These are phyloP conservation scores for Physaria fendleri DNA, from an alignment of 345 rosid genomes.

Conservation along the genomic window DNA sequence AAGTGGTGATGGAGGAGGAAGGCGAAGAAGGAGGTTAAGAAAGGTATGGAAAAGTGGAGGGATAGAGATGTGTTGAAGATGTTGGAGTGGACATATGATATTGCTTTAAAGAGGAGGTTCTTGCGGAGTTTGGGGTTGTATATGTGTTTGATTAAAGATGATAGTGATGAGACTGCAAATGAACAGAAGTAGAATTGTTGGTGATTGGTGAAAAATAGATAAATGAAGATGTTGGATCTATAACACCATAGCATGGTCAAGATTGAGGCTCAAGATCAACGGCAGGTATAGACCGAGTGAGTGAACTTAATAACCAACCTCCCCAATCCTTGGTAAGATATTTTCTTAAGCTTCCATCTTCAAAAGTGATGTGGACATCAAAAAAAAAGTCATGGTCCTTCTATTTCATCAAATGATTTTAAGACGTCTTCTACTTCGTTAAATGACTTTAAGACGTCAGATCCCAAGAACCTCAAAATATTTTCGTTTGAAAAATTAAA, in stretches of 20 bases:
- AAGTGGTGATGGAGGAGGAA: conserved; percentile 78
- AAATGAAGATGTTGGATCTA: conserved; percentile 34
- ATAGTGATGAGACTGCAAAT: conserved; percentile 23
- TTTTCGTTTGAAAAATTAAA: no score
- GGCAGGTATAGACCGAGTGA: no score
- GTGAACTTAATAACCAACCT: no score
- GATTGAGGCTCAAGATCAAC: no score
- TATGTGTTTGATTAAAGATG: conserved; percentile 21
- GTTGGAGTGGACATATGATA: conserved; percentile 75
- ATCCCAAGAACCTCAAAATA: no score
- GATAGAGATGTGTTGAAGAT: conserved; percentile 61
- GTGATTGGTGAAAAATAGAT: conserved; percentile 68
- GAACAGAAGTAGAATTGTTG: conserved; percentile 21
- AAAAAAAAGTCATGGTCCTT: no score
- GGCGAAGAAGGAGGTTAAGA: conserved; percentile 73
- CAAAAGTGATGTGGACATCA: no score
- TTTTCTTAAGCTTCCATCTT: no score
- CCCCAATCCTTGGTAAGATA: no score
- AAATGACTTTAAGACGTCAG: no score
- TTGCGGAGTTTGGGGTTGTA: conserved; percentile 15
- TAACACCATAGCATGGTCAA: not conserved
- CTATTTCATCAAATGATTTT: no score
- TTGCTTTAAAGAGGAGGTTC: conserved; percentile 29
- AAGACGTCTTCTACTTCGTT: no score
- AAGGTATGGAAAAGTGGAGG: conserved; percentile 67